Evolutionary conservation across 2,329 filamentous ascomycete genomes (phyloP).

Genomic region (Colletotrichum spaethianum): DNA sequence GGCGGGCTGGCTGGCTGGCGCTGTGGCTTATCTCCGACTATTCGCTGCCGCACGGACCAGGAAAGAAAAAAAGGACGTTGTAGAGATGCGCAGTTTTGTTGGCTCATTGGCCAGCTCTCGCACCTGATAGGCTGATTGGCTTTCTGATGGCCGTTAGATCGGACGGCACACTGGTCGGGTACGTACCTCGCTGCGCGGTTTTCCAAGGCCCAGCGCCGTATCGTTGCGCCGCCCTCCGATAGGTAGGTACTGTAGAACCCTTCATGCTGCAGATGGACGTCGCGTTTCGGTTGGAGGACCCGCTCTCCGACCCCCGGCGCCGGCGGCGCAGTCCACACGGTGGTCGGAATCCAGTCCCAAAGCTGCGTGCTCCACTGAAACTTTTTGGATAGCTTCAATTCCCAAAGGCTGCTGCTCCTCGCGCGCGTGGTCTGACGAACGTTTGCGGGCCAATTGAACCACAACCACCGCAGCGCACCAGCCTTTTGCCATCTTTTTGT

Average conservation of each 20-base stretch:
- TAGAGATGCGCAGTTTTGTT: slow-evolving; percentile 13
- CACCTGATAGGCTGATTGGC: slow-evolving; percentile 10
- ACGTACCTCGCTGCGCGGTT: slow-evolving; percentile 21
- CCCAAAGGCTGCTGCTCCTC: background rate
- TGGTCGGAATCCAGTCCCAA: slow-evolving; percentile 2
- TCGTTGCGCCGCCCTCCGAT: slow-evolving; percentile 37
- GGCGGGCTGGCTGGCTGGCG: background rate
- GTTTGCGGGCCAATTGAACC: slow-evolving; percentile 20
- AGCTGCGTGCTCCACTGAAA: slow-evolving; percentile 29
- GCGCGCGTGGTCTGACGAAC: slow-evolving; percentile 16
- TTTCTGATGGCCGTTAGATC: slow-evolving; percentile 18
- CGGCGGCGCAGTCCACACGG: background rate
- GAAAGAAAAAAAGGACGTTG: background rate
- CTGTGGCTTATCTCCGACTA: slow-evolving; percentile 26
- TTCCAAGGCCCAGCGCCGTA: slow-evolving; percentile 14
- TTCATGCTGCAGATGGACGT: slow-evolving; percentile 25
- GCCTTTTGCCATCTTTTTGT: background rate
- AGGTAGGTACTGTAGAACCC: too few relatives aligned
- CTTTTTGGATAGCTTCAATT: slow-evolving; percentile 43
- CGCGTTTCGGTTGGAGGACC: slow-evolving; percentile 2
- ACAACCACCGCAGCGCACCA: background rate
- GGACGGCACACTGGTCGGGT: background rate
- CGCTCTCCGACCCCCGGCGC: background rate
- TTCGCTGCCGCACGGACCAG: slow-evolving; percentile 23
- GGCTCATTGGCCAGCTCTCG: background rate